Conservation (phyloP, 106 monocot species). For the Dendrobium huoshanense region DNA sequence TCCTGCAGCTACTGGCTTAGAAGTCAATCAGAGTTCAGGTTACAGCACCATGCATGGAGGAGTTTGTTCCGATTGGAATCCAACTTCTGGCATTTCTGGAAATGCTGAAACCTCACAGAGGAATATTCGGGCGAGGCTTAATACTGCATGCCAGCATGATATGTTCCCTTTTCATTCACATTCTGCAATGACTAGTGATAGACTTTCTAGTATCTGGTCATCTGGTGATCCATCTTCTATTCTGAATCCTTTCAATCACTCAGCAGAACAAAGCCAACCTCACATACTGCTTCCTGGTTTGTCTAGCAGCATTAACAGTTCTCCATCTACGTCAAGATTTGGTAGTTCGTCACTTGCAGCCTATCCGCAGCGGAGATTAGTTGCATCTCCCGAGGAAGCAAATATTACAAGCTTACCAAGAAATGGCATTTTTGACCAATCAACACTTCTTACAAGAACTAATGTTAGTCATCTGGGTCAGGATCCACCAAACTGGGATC, state of each 20-base stretch:
- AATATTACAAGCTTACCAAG: conserved; percentile 20
- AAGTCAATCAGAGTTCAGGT: conserved; percentile 24
- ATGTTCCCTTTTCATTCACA: conserved; percentile 21
- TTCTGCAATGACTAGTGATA: conserved; percentile 16
- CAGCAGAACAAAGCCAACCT: conserved; percentile 31
- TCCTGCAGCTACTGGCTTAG: conserved; percentile 17
- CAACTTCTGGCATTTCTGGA: conserved; percentile 12
- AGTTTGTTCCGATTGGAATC: conserved; percentile 11
- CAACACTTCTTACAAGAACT: conserved; percentile 19
- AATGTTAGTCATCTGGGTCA: conserved; percentile 27
- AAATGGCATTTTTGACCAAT: conserved; percentile 7
- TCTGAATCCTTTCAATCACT: conserved; percentile 22
- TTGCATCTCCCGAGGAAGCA: conserved; percentile 21
- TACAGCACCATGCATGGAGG: conserved; percentile 14
- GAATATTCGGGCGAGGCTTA: conserved; percentile 45
- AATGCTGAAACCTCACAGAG: conserved; percentile 43
- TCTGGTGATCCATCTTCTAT: conserved; percentile 35
- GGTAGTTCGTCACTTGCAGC: conserved; percentile 27
- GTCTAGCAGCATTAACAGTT: conserved; percentile 8
- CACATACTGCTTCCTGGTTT: conserved; percentile 19
- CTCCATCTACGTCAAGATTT: conserved; percentile 21
- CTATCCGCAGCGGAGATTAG: conserved; percentile 23
- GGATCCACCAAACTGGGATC: conserved; percentile 41
- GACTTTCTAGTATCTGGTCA: conserved; percentile 28
- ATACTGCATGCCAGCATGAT: conserved; percentile 31